Conservation (phyloP, 192 early-diverging fungal genomes). For the Dissophora globulifera region DNA sequence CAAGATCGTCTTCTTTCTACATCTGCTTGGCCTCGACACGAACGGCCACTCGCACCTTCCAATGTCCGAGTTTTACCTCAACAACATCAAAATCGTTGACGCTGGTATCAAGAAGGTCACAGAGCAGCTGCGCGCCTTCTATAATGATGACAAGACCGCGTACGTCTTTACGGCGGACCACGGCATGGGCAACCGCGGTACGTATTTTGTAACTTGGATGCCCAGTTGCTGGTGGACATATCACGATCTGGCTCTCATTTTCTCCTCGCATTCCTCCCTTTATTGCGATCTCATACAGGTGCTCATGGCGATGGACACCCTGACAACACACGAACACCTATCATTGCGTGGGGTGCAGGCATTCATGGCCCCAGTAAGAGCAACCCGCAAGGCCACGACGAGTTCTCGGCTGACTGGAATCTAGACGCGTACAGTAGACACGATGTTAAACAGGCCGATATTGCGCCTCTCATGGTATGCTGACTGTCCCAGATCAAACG, state of each 20-base stretch:
- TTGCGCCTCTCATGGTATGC: constrained; percentile 94
- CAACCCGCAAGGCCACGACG: constrained; percentile 77
- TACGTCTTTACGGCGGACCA: constrained; percentile 97
- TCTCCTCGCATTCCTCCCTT: too few relatives aligned
- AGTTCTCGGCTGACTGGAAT: constrained; percentile 76
- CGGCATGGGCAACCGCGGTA: constrained; percentile 93
- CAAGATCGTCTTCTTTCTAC: constrained; percentile 91
- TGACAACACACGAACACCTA: constrained; percentile 93
- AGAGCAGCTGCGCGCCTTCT: constrained; percentile 78
- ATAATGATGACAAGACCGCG: constrained; percentile 83
- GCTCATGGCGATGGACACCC: constrained; percentile 96
- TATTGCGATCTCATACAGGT: constrained; percentile 56
- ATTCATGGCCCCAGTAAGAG: constrained; percentile 69
- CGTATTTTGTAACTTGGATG: not conserved
- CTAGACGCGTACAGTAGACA: constrained; percentile 71
- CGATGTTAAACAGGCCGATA: constrained; percentile 94
- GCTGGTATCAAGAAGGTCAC: constrained; percentile 76
- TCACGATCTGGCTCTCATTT: constrained; percentile 1
- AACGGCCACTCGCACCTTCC: constrained; percentile 93
- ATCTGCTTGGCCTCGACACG: constrained; percentile 95
- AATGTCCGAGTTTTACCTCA: constrained; percentile 84
- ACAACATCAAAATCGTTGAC: constrained; percentile 90
- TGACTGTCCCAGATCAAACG: too few relatives aligned
- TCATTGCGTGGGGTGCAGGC: constrained; percentile 96
- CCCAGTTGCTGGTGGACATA: too few relatives aligned